Evolutionary conservation across 2,329 filamentous ascomycete species (phyloP).

Genomic region (Amylocarpus encephaloides): DNA sequence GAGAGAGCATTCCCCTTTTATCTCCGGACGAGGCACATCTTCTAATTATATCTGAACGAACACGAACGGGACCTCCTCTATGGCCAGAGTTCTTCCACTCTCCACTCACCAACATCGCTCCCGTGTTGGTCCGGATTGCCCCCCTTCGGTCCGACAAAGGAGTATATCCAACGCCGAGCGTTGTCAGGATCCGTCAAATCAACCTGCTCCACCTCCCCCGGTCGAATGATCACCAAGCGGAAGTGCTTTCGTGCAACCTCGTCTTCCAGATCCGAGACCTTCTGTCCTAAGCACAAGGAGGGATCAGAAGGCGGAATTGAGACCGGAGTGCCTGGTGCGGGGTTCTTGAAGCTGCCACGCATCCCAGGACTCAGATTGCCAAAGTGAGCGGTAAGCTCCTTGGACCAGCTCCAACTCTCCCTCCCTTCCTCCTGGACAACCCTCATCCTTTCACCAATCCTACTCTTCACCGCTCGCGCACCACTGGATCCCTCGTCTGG

Average conservation of each 20-base stretch:
- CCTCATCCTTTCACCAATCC: slow-evolving; percentile 59
- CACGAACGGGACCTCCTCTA: slow-evolving; percentile 2
- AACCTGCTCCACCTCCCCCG: slow-evolving; percentile 59
- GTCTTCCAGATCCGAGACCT: slow-evolving; percentile 58
- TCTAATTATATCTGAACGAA: neutral
- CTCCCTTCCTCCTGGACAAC: slow-evolving; percentile 34
- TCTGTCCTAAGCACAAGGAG: slow-evolving; percentile 47
- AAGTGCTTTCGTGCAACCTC: slow-evolving; percentile 57
- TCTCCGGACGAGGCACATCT: no score
- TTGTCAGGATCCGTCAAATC: slow-evolving; percentile 54
- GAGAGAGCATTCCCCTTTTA: no score
- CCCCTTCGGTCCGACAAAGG: slow-evolving; percentile 40
- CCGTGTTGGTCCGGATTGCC: slow-evolving; percentile 37
- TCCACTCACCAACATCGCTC: slow-evolving; percentile 50
- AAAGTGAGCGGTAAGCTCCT: slow-evolving; percentile 80
- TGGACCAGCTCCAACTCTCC: slow-evolving; percentile 60
- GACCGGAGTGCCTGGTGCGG: slow-evolving; percentile 60
- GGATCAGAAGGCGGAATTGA: slow-evolving; percentile 41
- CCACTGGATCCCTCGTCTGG: slow-evolving; percentile 43
- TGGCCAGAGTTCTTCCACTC: slow-evolving; percentile 32
- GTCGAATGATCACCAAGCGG: slow-evolving; percentile 77
- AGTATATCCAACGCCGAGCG: slow-evolving; percentile 52
- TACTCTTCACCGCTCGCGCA: slow-evolving; percentile 51
- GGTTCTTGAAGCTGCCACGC: slow-evolving; percentile 64
- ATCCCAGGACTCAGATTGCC: slow-evolving; percentile 79